Evolutionary conservation across 2,329 filamentous ascomycete genomes (phyloP), one percentile per base, ranked within the genome.

Genomic region (Coccinonectria pachysandricola): DNA sequence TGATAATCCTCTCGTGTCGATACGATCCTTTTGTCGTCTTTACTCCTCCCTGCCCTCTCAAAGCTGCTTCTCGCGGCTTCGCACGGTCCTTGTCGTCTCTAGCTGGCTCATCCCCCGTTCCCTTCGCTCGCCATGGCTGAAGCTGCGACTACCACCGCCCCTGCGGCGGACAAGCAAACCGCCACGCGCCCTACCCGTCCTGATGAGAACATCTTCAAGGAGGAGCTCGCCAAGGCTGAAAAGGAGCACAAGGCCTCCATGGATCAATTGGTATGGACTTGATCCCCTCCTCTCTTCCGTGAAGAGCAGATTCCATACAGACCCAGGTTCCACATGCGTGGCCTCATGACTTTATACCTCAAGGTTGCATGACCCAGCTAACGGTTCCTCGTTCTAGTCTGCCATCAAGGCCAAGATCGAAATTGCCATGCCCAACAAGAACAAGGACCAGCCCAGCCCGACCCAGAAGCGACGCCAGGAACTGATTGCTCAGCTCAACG

Each of bases 371-470:
- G 25, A 31, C 23, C 27, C 23, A 32, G 28, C 41, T 42, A 30
- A 39, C 33, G 15, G 30, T 24, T 14, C 26, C 19, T 27, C 22
- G 17, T 30, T 36, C n/a, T 51, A 96, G 88, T 87, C 83, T 52
- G 77, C 79, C 40, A 67, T 91, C 61, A 88, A 86, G 61, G 72
- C 78, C 53, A 93, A 95, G 65, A 75, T 96, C 52, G 86, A 95
- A 32, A 65, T 77, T 39, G 83, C 82, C 34, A 71, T 78, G 49
- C 82, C 84, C 24, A 80, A 57, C 60, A 75, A 72, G 60, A 68
- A 67, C 56, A 69, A 82, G 62, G 85, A 88, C 53, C 76, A 84
- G 58, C 82, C 82, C 50, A 84, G 75, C 17, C 84, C 88, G 9
- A 65, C 71, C 35, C 78, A 76, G 49, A 85, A 93, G 67, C 82